Percentiles rank a stretch among this genome's conserved stretches.
Evolutionary conservation across 257 asterid species (phyloP).

Genomic region (Solanum bulbocastanum): DNA sequence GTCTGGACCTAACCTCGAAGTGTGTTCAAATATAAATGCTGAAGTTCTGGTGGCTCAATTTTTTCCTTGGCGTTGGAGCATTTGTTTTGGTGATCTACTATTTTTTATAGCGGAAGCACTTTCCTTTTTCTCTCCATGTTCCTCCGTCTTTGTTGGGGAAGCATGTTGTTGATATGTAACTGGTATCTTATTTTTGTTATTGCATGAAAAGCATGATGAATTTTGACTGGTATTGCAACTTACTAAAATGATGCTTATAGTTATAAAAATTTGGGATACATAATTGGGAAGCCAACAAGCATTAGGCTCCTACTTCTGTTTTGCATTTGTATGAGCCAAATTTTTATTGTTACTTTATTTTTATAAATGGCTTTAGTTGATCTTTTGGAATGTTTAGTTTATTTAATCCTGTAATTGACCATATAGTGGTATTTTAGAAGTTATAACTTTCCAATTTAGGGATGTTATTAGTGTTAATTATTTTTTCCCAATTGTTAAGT

Average conservation of each 20-base stretch:
- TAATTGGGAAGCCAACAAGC: not conserved
- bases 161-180: not conserved
- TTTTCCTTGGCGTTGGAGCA: not conserved
- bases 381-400: not conserved
- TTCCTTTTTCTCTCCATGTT: not conserved
- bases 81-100: not conserved
- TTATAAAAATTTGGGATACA: not conserved
- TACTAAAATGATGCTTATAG: not conserved
- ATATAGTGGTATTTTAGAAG: not conserved
- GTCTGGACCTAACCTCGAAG: not conserved
- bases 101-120: not conserved
- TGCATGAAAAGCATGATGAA: not conserved
- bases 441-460: not conserved
- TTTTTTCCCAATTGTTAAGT: not conserved
- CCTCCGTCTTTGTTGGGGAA: not conserved
- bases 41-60: not conserved
- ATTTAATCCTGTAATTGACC: not conserved
- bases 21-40: not conserved
- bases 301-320: not conserved
- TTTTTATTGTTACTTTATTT: not conserved
- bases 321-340: not conserved
- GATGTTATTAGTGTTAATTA: not conserved
- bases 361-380: not conserved
- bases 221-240: not conserved
- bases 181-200: not conserved